A percentile compares a stretch with the other conserved stretches of the same genome.
phyloP scores from a whole-genome alignment of 2,329 filamentous ascomycete genomes.

The Alternaria arbusti region DNA sequence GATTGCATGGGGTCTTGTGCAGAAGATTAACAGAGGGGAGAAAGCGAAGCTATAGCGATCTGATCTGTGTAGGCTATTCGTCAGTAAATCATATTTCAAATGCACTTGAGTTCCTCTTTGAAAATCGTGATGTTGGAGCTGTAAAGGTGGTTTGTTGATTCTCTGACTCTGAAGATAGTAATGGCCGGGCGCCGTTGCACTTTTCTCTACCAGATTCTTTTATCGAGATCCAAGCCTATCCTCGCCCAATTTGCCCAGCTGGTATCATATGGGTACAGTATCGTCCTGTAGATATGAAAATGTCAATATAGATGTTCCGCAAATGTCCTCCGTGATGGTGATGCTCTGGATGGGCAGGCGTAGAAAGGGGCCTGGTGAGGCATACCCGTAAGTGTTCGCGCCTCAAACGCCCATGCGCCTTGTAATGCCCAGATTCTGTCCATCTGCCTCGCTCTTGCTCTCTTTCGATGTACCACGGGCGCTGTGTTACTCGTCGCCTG shows the following conservation, averaged over 20 bases:
- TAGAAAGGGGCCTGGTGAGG: conserved; percentile 19
- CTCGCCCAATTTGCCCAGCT: conserved; percentile 15
- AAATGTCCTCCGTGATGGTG: conserved; percentile 8
- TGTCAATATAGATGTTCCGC: conserved; percentile 28
- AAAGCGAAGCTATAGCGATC: conserved; percentile 45
- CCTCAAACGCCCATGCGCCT: conserved; percentile 30
- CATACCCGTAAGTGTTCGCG: conserved; percentile 26
- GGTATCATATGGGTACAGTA: conserved; percentile 34
- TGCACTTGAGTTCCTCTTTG: background rate
- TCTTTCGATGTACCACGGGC: background rate
- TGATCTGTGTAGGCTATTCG: background rate
- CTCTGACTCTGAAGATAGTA: conserved; percentile 5
- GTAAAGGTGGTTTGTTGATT: conserved; percentile 1
- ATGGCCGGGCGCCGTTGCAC: conserved; percentile 6
- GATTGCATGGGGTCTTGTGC: conserved; percentile 77
- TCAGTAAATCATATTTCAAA: background rate
- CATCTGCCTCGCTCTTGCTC: conserved; percentile 4
- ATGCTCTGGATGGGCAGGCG: background rate
- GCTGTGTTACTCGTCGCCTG: background rate
- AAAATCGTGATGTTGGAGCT: background rate
- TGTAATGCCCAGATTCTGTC: conserved; percentile 14
- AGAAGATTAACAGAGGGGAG: conserved; percentile 54
- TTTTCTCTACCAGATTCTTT: conserved; percentile 18
- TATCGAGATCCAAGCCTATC: conserved; percentile 9
- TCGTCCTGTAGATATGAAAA: conserved; percentile 24